Base-by-base conservation (phyloP, 352 stramenopile species). In the Bremia lactucae region DNA sequence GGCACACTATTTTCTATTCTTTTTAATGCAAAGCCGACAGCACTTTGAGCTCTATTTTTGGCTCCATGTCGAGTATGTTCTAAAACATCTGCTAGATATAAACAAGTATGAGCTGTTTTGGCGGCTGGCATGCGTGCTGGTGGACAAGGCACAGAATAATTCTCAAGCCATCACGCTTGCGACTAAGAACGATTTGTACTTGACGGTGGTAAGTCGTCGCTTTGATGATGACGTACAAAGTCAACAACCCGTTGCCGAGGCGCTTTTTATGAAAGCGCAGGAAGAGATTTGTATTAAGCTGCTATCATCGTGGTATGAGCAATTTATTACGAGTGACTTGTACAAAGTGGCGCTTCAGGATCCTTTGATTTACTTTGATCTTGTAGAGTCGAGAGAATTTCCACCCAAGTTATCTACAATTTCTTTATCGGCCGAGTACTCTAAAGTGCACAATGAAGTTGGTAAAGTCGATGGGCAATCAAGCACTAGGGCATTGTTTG, bases 41-140 rank as follows among this genome's bases (percentile, higher is more conserved):
- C 79, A 92, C 48, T 89, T 92, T 48, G 77, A 89, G 28, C 56
- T 92, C 5, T 92, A 89, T 62, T 87, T 92, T 24, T 92, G 79
- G 79, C 64, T 92, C 13, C 79, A 92, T 50, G 72, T 89, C 23
- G 79, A 92, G 52, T 92, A 89, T 44, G 75, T 89, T 15, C 68
- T 92, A 7, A 87, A 86, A 37, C 76, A 70, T 2, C 42, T 85
- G 22, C 34, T 87, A 18, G 68, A 82, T 6, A 46, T 52, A 7
- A 56, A 57, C 2, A 72, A 72, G 2, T 59, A 60, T 22, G 49
- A 62, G 33, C 35, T 82, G 4, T 91, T 88, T 37, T 91, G 79
- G 79, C 66, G 65, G 39, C 52, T 88, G 10, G 64, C 72, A 23
- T 57, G 58, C 1, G 70, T 83, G 22, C 52, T 91, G 20, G 48